These are phyloP conservation scores for Wickerhamomyces sydowiorum DNA, from an alignment of 805 yeast species.

Conservation along the genomic window DNA sequence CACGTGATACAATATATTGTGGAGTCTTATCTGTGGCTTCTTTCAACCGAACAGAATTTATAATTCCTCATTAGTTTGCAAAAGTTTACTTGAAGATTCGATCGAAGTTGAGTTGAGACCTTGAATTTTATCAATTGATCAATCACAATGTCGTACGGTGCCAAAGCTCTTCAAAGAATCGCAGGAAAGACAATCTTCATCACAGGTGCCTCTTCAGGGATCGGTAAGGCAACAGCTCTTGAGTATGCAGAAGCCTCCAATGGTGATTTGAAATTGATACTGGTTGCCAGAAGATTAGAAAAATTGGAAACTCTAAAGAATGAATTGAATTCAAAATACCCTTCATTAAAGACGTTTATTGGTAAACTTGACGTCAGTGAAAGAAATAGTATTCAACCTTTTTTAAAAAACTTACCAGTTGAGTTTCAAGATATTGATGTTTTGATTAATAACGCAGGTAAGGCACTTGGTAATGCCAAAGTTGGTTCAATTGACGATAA, in stretches of 20 bases:
- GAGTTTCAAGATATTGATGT: constrained; percentile 63
- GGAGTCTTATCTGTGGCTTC: too few species aligned
- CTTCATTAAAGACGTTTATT: constrained; percentile 39
- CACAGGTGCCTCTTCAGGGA: constrained; percentile 97
- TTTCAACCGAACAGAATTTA: too few species aligned
- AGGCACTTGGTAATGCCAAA: constrained; percentile 72
- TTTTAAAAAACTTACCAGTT: constrained; percentile 47
- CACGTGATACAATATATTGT: not conserved
- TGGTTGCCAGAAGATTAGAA: constrained; percentile 75
- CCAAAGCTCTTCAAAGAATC: constrained; percentile 72
- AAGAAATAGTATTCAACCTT: constrained; percentile 43
- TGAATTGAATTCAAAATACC: constrained; percentile 41
- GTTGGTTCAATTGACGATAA: constrained; percentile 62
- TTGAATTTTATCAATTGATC: not conserved
- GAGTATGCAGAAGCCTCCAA: constrained; percentile 75
- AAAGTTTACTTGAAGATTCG: too few species aligned
- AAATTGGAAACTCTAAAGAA: constrained; percentile 45
- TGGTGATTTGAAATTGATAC: constrained; percentile 64
- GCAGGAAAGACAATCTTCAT: constrained; percentile 75
- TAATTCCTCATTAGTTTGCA: too few species aligned
- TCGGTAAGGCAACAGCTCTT: constrained; percentile 86
- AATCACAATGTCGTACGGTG: constrained; percentile 54
- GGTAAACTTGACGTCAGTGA: constrained; percentile 53
- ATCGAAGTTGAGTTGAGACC: too few species aligned
- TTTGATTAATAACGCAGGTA: constrained; percentile 69